Evolutionary conservation across 768 basidiomycete species (phyloP).

Genomic region (Lactarius sp.): DNA sequence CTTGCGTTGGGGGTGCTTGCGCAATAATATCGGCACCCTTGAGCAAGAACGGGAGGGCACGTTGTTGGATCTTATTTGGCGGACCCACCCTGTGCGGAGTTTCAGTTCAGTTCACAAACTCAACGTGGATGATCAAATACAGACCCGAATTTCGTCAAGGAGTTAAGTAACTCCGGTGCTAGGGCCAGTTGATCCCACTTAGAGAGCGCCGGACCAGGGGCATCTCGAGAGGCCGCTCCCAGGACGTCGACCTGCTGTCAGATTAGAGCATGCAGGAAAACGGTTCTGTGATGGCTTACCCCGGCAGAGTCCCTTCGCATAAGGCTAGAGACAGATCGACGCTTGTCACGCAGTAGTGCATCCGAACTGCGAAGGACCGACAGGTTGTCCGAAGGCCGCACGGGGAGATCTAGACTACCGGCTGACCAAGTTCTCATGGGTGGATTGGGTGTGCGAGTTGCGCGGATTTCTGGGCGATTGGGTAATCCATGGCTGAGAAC

Average conservation of each 20-base stretch:
- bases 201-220: constrained; percentile 68
- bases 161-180: constrained; percentile 81
- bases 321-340: constrained; percentile 65
- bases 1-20: constrained; percentile 97
- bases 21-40: constrained; percentile 96
- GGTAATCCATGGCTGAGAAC: constrained; percentile 58
- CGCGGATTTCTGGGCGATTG: constrained; percentile 59
- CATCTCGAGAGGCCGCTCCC: constrained; percentile 56
- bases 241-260: constrained; percentile 47
- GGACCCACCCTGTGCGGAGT: constrained; percentile 71
- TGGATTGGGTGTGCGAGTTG: constrained; percentile 58
- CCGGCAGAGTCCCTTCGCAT: constrained; percentile 71
- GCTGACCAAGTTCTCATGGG: constrained; percentile 84
- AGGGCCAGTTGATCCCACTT: constrained; percentile 95
- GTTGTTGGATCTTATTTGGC: constrained; percentile 97
- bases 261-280: constrained; percentile 14
- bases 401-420: constrained; percentile 69
- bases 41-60: constrained; percentile 92
- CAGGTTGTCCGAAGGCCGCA: constrained; percentile 45
- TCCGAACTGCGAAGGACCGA: constrained; percentile 37
- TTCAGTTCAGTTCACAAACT: constrained; percentile 3
- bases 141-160: constrained; percentile 91
- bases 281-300: constrained; percentile 41
- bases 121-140: constrained; percentile 30
- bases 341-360: constrained; percentile 56